A percentile compares a stretch with the other conserved stretches of the same genome.
Conservation (phyloP, 2,329 filamentous ascomycete species). For the Penicillium sp. region DNA sequence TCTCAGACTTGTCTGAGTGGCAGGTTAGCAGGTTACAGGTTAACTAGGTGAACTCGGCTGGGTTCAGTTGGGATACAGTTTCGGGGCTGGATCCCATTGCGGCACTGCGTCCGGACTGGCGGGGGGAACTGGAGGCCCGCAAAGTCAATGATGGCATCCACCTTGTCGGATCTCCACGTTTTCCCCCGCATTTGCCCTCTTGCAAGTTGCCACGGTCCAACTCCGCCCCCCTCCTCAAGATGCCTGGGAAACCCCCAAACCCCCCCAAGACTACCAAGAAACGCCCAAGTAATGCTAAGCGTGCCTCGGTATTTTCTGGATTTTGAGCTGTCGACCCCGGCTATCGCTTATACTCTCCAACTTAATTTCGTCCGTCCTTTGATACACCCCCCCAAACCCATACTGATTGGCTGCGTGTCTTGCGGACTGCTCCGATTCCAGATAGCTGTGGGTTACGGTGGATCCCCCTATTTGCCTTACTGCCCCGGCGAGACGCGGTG, state of each 20-base stretch:
- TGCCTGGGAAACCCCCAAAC: slow-evolving; percentile 13
- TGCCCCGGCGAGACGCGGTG: not conserved
- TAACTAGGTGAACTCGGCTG: not conserved
- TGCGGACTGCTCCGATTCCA: not conserved
- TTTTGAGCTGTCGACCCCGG: slow-evolving; percentile 16
- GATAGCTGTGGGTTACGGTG: not conserved
- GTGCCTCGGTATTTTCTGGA: slow-evolving; percentile 34
- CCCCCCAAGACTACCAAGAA: slow-evolving; percentile 5
- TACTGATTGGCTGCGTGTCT: not conserved
- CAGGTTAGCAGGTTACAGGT: not conserved
- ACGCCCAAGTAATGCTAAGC: slow-evolving; percentile 7
- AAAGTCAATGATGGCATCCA: slow-evolving; percentile 9
- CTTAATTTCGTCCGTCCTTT: not conserved
- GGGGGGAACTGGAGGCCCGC: slow-evolving; percentile 7
- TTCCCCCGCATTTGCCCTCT: slow-evolving; percentile 28
- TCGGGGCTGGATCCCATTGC: slow-evolving; percentile 22
- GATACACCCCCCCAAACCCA: not conserved
- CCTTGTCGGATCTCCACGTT: slow-evolving; percentile 18
- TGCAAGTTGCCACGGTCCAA: not conserved
- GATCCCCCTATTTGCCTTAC: not conserved
- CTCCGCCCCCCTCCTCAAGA: slow-evolving; percentile 7
- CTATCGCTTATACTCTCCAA: slow-evolving; percentile 14
- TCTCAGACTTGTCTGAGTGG: not conserved
- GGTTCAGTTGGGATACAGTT: slow-evolving; percentile 7
- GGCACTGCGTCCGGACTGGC: slow-evolving; percentile 10